phyloP scores from a whole-genome alignment of 2,329 filamentous ascomycete species.

The Shiraia sp. region DNA sequence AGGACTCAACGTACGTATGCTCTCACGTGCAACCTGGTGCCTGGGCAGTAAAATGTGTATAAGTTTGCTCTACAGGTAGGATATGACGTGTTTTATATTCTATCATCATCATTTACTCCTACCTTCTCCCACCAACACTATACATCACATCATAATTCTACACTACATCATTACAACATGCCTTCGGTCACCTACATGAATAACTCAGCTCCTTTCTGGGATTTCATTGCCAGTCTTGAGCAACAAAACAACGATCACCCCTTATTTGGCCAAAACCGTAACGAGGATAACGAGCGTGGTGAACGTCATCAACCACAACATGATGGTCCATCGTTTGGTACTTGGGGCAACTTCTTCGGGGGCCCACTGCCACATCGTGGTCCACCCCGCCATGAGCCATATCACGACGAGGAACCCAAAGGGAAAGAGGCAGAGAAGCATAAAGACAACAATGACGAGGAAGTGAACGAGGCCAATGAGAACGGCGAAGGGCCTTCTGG shows the following conservation, averaged over 20 bases:
- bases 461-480: conserved; percentile 21
- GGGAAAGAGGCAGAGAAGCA: conserved; percentile 19
- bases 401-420: conserved; percentile 12
- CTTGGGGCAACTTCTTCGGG: conserved; percentile 37
- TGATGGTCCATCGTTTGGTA: conserved; percentile 23
- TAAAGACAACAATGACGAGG: conserved; percentile 15
- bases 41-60: conserved; percentile 27
- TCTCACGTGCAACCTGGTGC: conserved; percentile 35
- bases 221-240: conserved; percentile 57
- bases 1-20: conserved; percentile 31
- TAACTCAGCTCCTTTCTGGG: conserved; percentile 59
- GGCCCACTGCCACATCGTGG: conserved; percentile 34
- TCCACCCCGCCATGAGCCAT: conserved; percentile 29
- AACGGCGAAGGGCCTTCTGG: conserved; percentile 38
- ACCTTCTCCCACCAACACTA: conserved; percentile 8
- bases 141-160: too few relatives aligned
- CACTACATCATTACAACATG: conserved; percentile 43
- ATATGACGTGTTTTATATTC: conserved; percentile 6
- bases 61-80: conserved; percentile 21
- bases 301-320: conserved; percentile 19
- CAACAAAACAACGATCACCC: conserved; percentile 50
- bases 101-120: conserved; percentile 9
- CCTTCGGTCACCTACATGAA: conserved; percentile 59
- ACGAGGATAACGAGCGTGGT: conserved; percentile 27
- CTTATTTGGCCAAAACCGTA: conserved; percentile 47